These are phyloP conservation scores for Crucihimalaya himalaica DNA, from an alignment of 345 rosid genomes.

Conservation along the genomic window DNA sequence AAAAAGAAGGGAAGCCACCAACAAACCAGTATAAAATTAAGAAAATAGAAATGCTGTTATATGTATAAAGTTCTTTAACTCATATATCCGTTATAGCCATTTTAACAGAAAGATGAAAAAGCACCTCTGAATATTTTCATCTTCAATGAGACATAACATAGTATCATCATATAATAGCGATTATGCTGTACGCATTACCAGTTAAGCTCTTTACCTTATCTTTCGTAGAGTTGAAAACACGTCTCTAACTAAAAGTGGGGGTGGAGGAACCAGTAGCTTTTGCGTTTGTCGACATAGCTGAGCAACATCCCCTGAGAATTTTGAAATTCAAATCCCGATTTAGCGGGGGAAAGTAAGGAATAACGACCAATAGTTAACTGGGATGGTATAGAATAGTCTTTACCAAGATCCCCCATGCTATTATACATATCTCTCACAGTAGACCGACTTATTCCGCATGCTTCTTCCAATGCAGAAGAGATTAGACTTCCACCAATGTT, in stretches of 20 bases:
- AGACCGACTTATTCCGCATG: slow-evolving; percentile 74
- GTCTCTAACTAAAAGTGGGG: slow-evolving; percentile 68
- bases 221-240: slow-evolving; percentile 65
- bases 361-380: slow-evolving; percentile 3
- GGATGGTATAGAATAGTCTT: slow-evolving; percentile 3
- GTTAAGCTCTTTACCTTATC: slow-evolving; percentile 59
- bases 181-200: slow-evolving; percentile 7
- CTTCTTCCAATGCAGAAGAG: slow-evolving; percentile 79
- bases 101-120: slow-evolving; percentile 7
- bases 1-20: background rate
- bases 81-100: background rate
- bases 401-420: slow-evolving; percentile 87
- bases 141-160: background rate
- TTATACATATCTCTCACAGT: slow-evolving; percentile 79
- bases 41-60: background rate
- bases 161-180: background rate
- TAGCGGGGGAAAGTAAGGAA: slow-evolving; percentile 7
- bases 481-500: slow-evolving; percentile 88
- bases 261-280: slow-evolving; percentile 70
- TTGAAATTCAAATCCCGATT: background rate
- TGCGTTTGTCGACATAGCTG: slow-evolving; percentile 86
- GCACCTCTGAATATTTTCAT: background rate
- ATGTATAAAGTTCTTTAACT: background rate
- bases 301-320: slow-evolving; percentile 82
- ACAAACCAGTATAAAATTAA: slow-evolving; percentile 2